Percentiles rank a stretch among this genome's conserved stretches.
Conservation (phyloP, 345 rosid genomes). For the Sonneratia alba region DNA sequence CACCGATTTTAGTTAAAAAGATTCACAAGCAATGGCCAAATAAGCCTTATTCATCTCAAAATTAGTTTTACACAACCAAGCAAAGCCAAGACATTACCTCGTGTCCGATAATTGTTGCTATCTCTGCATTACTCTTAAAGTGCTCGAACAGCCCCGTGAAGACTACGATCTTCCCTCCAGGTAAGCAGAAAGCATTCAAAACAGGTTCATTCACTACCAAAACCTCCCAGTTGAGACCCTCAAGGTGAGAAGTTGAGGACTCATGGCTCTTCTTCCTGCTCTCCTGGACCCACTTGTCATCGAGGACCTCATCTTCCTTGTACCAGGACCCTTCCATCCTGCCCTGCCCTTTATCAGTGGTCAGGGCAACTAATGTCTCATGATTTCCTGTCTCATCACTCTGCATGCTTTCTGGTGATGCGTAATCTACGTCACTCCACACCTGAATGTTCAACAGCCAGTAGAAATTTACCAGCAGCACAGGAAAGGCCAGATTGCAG, state of each 20-base stretch:
- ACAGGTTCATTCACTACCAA: constrained; percentile 70
- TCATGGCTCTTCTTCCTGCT: constrained; percentile 52
- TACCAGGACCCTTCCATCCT: constrained; percentile 38
- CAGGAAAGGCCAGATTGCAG: neutral
- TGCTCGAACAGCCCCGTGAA: constrained; percentile 74
- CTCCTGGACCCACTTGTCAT: constrained; percentile 73
- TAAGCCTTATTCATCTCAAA: neutral
- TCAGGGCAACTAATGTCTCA: constrained; percentile 36
- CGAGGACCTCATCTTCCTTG: constrained; percentile 70
- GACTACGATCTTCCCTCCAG: constrained; percentile 88
- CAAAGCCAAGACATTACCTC: constrained; percentile 41
- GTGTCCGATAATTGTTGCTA: constrained; percentile 82
- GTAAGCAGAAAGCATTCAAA: constrained; percentile 77
- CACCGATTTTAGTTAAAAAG: no score
- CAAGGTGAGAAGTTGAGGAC: constrained; percentile 54
- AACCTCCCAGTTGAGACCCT: constrained; percentile 83
- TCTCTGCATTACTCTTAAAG: constrained; percentile 69
- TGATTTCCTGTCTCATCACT: constrained; percentile 22
- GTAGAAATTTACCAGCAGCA: neutral
- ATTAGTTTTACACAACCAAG: neutral
- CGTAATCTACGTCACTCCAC: constrained; percentile 70
- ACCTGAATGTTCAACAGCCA: constrained; percentile 1
- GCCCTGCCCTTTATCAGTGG: constrained; percentile 18
- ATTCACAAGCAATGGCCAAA: neutral
- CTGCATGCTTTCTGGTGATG: constrained; percentile 30